Base-by-base conservation (phyloP, 176 grass and related monocot genomes). In the Rhynchospora pubera region DNA sequence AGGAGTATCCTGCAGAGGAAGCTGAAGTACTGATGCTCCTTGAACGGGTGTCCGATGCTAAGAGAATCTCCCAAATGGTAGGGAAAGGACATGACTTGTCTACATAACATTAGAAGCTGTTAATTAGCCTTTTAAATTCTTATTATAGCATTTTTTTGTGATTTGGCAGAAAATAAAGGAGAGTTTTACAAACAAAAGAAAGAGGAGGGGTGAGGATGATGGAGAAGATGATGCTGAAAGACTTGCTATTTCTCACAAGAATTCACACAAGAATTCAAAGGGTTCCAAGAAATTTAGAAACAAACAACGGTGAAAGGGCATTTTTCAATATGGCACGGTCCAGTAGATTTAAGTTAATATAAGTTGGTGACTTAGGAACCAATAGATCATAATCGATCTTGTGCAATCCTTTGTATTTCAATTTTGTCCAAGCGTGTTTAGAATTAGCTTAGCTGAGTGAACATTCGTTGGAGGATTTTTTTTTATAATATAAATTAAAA, bases 1-100 rank as follows among this genome's bases (percentile, higher is more conserved):
- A 83, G 3, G 51, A 84, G 50, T 83, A 90, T 65, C 85, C 75
- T 18, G 85, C 87, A 47, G 82, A 85, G 24, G 30, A 58, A 59
- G 57, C 65, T 42, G 90, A 98, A 87, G 91, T 95, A 18, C 78
- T 93, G 57, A 86, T 93, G 78, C 86, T 91, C 58, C 84, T 79
- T 60, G 92, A 91, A 70, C 82, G 56, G 24, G 84, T 94, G 76
- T 87, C 85, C 0, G 89, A 94, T 68, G 89, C 90, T 15, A 98
- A 85, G 85, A 99, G 91, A 83, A 84, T 93, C 2, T 86, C 92
- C 44, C 71, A 87, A 15, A 95, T 82, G 65, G 96, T 99, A 93
- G 21, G 50, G 3, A 19, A 67, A 7, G 79, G 10, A 32, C 42
- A 30, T 0, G 12, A 51, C 60, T 69, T 73, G 45, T 11, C 16